Evolutionary conservation across 495 filamentous ascomycete genomes (phyloP).

Genomic region (Penicillium angulare): DNA sequence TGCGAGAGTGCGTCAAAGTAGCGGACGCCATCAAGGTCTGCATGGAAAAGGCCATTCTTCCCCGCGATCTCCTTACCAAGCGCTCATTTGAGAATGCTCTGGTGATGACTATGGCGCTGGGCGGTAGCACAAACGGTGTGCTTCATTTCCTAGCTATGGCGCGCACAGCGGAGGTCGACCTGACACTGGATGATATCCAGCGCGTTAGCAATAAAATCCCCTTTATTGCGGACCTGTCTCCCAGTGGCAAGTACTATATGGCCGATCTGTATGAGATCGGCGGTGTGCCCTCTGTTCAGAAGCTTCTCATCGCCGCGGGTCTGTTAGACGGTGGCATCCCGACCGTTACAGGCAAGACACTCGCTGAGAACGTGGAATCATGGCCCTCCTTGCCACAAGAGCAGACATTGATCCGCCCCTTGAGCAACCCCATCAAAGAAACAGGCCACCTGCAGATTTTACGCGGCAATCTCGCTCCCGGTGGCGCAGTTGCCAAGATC

Average conservation of each 20-base stretch:
- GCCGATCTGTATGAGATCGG: conserved; percentile 94
- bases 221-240: conserved; percentile 90
- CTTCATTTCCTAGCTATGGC: conserved; percentile 96
- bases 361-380: conserved; percentile 81
- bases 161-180: conserved; percentile 75
- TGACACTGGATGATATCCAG: conserved; percentile 87
- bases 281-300: conserved; percentile 87
- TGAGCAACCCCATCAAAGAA: conserved; percentile 80
- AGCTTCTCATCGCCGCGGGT: conserved; percentile 79
- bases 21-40: conserved; percentile 82
- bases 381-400: conserved; percentile 78
- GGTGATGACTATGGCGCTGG: conserved; percentile 88
- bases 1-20: conserved; percentile 84
- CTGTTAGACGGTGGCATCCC: conserved; percentile 80
- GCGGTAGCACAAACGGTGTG: conserved; percentile 89
- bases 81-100: conserved; percentile 91
- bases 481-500: conserved; percentile 95
- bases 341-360: conserved; percentile 89
- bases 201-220: conserved; percentile 86
- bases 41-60: conserved; percentile 84
- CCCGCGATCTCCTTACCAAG: conserved; percentile 80
- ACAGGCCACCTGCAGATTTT: conserved; percentile 91
- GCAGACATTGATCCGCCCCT: conserved; percentile 81
- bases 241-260: conserved; percentile 86
- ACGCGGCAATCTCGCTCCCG: conserved; percentile 85